Evolutionary conservation across 75 land plant species (phyloP).

Genomic region (Pinus albicaulis): DNA sequence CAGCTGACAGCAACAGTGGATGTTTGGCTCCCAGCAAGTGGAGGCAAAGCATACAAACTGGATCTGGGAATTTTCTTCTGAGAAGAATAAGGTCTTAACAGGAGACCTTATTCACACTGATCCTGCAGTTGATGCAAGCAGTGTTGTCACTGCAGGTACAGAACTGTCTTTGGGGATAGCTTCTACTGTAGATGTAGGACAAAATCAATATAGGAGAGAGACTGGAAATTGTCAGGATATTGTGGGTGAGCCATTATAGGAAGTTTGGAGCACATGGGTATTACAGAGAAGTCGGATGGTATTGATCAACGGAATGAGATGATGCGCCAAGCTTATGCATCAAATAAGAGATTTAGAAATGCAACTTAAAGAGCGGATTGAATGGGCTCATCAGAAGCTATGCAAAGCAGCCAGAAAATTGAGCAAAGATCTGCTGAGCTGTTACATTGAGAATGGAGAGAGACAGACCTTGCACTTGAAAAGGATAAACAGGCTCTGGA

Average conservation of each 20-base stretch:
- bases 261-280: constrained; percentile 38
- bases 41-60: constrained; percentile 25
- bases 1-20: background rate
- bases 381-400: constrained; percentile 85
- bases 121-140: background rate
- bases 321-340: constrained; percentile 34
- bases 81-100: constrained; percentile 7
- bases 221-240: constrained; percentile 15
- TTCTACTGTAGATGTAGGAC: constrained; percentile 5
- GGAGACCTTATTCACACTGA: background rate
- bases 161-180: constrained; percentile 16
- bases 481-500: constrained; percentile 72
- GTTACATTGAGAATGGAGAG: constrained; percentile 64
- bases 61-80: constrained; percentile 15
- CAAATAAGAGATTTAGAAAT: constrained; percentile 65
- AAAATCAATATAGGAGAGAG: constrained; percentile 21
- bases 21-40: constrained; percentile 9
- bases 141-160: constrained; percentile 11
- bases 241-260: constrained; percentile 33
- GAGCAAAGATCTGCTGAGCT: constrained; percentile 71
- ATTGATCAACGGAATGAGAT: constrained; percentile 50
- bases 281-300: constrained; percentile 23
- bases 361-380: constrained; percentile 74
- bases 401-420: constrained; percentile 87
- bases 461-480: constrained; percentile 59